A percentile compares a stretch with the other conserved stretches of the same genome.
Evolutionary conservation across 225 moss, liverwort and hornwort species (phyloP).

Genomic region (Polytrichum formosum): DNA sequence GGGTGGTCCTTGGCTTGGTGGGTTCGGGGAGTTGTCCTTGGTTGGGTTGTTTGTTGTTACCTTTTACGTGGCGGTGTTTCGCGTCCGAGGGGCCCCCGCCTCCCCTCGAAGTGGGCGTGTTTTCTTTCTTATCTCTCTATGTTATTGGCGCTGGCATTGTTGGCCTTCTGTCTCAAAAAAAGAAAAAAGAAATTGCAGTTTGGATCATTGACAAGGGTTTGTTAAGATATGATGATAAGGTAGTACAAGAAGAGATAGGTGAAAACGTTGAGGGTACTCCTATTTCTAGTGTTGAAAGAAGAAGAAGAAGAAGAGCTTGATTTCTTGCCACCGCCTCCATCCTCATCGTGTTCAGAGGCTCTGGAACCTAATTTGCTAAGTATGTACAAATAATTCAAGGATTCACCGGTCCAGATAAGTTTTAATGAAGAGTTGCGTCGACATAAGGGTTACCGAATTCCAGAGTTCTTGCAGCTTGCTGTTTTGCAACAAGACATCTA

Average conservation of each 20-base stretch:
- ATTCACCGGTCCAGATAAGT: conserved; percentile 38
- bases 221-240: too few species aligned
- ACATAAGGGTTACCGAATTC: conserved; percentile 88
- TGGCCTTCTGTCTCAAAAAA: too few species aligned
- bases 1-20: too few species aligned
- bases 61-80: too few species aligned
- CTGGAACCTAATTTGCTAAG: conserved; percentile 69
- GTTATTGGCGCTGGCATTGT: too few species aligned
- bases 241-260: conserved; percentile 5
- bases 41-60: too few species aligned
- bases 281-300: neutral
- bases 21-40: too few species aligned
- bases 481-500: conserved; percentile 80
- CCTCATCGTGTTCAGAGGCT: conserved; percentile 52
- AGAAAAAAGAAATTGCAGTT: too few species aligned
- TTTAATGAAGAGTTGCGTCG: conserved; percentile 77
- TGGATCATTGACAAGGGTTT: too few species aligned
- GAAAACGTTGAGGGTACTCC: conserved; percentile 26
- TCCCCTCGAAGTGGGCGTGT: too few species aligned
- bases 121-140: too few species aligned
- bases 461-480: conserved; percentile 88
- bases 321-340: conserved; percentile 74
- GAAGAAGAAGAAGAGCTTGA: conserved; percentile 54
- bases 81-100: too few species aligned
- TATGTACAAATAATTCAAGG: conserved; percentile 49